These are phyloP conservation scores for Phytophthora boehmeriae DNA, from an alignment of 352 stramenopile species.

Conservation along the genomic window DNA sequence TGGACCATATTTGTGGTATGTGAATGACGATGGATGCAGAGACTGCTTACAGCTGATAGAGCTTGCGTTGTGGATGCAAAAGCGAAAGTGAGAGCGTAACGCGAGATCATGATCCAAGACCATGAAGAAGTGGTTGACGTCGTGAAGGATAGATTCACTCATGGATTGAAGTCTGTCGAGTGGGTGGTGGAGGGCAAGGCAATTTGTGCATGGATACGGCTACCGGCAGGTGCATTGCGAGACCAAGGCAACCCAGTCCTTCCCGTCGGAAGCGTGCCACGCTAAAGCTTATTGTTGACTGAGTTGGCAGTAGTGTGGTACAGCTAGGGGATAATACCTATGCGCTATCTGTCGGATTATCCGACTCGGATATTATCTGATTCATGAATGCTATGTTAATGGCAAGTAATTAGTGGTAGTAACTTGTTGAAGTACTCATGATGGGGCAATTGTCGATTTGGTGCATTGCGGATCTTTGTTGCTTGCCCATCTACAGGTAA, in stretches of 20 bases:
- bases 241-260: conserved; percentile 2
- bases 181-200: conserved; percentile 7
- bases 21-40: background rate
- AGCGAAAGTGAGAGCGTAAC: conserved; percentile 19
- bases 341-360: too few relatives aligned
- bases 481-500: too few relatives aligned
- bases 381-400: background rate
- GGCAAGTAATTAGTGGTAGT: too few relatives aligned
- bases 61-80: conserved; percentile 9
- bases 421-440: background rate
- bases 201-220: conserved; percentile 16
- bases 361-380: too few relatives aligned
- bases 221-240: background rate
- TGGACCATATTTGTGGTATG: conserved; percentile 22
- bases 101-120: background rate
- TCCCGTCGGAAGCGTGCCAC: conserved; percentile 18
- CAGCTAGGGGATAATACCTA: too few relatives aligned
- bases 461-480: conserved; percentile 1
- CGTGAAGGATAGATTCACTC: too few relatives aligned
- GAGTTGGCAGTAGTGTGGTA: background rate
- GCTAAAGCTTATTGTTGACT: conserved; percentile 22
- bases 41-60: background rate
- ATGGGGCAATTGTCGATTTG: conserved; percentile 9
- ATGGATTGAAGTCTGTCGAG: background rate
- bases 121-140: too few relatives aligned